Conservation (phyloP, 2,329 filamentous ascomycete genomes). For the Metarhizium guizhouense region DNA sequence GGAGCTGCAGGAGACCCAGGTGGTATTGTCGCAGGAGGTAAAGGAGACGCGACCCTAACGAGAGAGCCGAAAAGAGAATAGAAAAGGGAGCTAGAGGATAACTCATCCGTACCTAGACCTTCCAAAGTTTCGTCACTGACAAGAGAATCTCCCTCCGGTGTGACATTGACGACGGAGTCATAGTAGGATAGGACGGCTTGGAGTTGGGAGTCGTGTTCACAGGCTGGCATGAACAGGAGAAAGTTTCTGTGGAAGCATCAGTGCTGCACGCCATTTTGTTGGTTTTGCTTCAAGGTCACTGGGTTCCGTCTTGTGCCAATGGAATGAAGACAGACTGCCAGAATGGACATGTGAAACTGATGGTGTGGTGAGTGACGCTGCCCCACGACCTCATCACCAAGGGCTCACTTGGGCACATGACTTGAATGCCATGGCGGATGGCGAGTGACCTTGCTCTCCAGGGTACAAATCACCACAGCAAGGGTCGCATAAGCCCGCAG, state of each 20-base stretch:
- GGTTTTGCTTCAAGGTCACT: neutral
- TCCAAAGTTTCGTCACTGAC: constrained; percentile 85
- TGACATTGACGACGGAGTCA: constrained; percentile 78
- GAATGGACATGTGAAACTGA: neutral
- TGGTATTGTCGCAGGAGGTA: constrained; percentile 21
- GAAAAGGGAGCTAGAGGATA: constrained; percentile 44
- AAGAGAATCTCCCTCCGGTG: constrained; percentile 86
- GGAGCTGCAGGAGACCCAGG: neutral
- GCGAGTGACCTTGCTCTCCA: constrained; percentile 3
- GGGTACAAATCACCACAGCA: neutral
- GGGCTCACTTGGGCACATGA: constrained; percentile 12
- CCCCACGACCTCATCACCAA: constrained; percentile 3
- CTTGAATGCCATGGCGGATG: constrained; percentile 4
- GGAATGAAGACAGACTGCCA: neutral
- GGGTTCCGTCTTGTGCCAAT: neutral
- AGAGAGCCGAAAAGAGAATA: constrained; percentile 69
- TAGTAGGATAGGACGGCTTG: constrained; percentile 86
- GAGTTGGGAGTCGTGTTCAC: constrained; percentile 59
- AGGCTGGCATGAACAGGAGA: constrained; percentile 72
- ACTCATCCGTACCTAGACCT: constrained; percentile 81
- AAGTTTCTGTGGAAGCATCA: constrained; percentile 58
- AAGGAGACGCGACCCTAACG: constrained; percentile 53
- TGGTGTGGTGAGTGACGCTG: neutral
- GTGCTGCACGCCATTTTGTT: neutral
- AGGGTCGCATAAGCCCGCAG: neutral